Evolutionary conservation across 148 eudicot species (phyloP), one percentile per base, ranked within the genome.

Genomic region (Dysphania ambrosioides): DNA sequence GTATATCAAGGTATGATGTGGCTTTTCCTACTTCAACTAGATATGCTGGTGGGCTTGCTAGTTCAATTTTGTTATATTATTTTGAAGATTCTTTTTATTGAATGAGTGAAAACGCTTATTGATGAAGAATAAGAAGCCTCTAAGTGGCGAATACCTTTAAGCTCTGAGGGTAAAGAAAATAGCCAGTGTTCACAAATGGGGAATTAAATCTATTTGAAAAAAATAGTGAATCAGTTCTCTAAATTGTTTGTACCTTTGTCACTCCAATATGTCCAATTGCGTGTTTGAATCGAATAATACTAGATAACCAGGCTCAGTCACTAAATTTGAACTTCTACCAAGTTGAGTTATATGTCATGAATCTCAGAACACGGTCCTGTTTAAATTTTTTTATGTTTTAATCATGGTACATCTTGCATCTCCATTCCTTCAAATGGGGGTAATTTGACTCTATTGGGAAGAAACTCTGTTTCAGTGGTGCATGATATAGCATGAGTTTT

Each of bases 1-100:
- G 55, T 95, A 95, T 80, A 92, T 90, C 78, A 95, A 95, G 97
- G 98, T 87, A 79, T 79, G 81, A 59, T 74, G 29, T 60, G 38
- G n/a, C 58, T 77, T 73, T 58, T 69, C 36, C 36, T 38, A 32
- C 32, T 34, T 74, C 40, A 69, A 27, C 68, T 32, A 40, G 21
- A 21, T 76, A 27, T 42, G 60, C 27, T 69, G n/a, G n/a, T n/a
- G n/a, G n/a, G 57, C 44, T 62, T 71, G 36, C 24, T n/a, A n/a
- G n/a, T n/a, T 68, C 27, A 56, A 16, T 32, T 67, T 56, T 58
- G 24, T 31, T 55, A 6, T 0, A 44, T 12, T 36, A 36, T 15
- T n/a, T n/a, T 24, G 4, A 16, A 18, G 4, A 4, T 23, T 47
- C 58, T 15, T 27, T 29, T 29, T 11, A 70, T 47, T 21, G 15